Percentiles rank a stretch among this genome's conserved stretches.
Evolutionary conservation across 495 filamentous ascomycete species (phyloP).

Genomic region (Daldinia decipiens): DNA sequence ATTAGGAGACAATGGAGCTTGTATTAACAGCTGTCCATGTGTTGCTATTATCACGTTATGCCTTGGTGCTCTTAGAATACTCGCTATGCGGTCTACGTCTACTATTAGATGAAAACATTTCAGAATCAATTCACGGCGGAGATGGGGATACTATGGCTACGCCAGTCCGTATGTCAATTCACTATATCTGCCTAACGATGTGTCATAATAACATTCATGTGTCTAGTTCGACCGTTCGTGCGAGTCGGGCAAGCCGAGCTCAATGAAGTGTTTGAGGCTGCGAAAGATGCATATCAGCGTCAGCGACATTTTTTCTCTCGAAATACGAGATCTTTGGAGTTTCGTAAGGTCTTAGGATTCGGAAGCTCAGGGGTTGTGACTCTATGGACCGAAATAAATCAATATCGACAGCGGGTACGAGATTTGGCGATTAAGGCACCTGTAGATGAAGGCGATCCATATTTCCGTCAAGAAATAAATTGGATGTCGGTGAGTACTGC

Average conservation of each 20-base stretch:
- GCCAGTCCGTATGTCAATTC: conserved; percentile 15
- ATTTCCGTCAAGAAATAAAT: conserved; percentile 17
- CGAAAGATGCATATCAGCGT: conserved; percentile 4
- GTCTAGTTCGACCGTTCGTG: conserved; percentile 21
- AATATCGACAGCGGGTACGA: background rate
- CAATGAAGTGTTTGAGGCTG: conserved; percentile 11
- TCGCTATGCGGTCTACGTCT: background rate
- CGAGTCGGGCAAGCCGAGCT: conserved; percentile 4
- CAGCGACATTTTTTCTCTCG: conserved; percentile 11
- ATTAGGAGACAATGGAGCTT: conserved; percentile 14
- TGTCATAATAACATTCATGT: background rate
- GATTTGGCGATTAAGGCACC: conserved; percentile 33
- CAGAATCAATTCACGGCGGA: background rate
- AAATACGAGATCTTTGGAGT: conserved; percentile 1
- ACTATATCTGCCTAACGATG: background rate
- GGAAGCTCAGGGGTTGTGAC: conserved; percentile 29
- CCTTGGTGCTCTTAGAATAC: background rate
- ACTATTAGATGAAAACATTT: background rate
- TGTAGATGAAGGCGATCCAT: conserved; percentile 6
- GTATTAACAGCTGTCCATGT: background rate
- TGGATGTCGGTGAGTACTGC: conserved; percentile 29
- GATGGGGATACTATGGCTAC: background rate
- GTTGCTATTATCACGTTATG: background rate
- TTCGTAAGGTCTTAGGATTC: conserved; percentile 26
- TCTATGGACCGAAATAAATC: conserved; percentile 10